Conservation (phyloP, 83 land plant species). For the Picea abies region DNA sequence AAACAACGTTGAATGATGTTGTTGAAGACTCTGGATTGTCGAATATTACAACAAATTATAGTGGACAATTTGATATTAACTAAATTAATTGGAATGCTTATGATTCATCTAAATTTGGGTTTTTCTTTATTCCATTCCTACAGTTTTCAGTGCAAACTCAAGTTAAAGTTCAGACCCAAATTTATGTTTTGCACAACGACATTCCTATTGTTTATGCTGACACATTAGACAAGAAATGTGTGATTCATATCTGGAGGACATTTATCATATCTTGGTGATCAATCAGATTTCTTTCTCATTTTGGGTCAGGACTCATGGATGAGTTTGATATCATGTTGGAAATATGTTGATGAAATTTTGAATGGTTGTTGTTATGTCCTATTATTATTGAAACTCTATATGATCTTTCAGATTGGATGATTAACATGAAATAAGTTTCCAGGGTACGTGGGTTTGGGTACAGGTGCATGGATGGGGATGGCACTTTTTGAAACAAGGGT, state of each 20-base stretch:
- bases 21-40: too few species aligned
- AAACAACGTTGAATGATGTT: too few species aligned
- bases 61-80: too few species aligned
- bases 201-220: neutral
- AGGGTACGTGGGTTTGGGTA: too few species aligned
- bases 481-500: too few species aligned
- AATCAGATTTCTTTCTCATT: neutral
- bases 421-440: too few species aligned
- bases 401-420: neutral
- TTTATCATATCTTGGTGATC: neutral
- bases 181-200: neutral
- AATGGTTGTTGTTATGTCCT: neutral
- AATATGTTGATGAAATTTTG: neutral
- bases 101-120: too few species aligned
- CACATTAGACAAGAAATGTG: neutral
- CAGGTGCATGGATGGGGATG: too few species aligned
- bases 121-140: too few species aligned
- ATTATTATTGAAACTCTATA: neutral
- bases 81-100: too few species aligned
- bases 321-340: neutral
- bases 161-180: neutral
- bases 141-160: neutral
- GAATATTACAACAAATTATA: too few species aligned
- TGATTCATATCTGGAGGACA: neutral
- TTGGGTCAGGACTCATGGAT: neutral